phyloP scores from a whole-genome alignment of 257 asterid species.

The Solanum sitiens region DNA sequence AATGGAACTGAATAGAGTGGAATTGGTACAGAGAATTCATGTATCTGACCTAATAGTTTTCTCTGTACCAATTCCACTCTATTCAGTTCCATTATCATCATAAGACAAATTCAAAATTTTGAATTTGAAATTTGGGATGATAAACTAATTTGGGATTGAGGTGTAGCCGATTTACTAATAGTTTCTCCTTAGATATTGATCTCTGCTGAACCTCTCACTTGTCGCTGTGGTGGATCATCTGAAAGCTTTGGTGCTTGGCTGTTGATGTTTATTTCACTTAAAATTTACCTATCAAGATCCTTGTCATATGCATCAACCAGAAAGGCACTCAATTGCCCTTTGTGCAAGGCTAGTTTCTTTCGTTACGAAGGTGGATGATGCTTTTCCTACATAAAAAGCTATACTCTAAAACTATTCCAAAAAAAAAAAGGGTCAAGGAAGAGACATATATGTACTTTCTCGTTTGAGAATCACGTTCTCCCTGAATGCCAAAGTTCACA shows the following conservation, averaged over 20 bases:
- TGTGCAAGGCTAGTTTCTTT: constrained; percentile 62
- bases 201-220: background rate
- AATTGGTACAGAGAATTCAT: background rate
- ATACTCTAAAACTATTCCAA: constrained; percentile 58
- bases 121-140: too few relatives aligned
- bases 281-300: background rate
- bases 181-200: background rate
- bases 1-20: background rate
- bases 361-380: constrained; percentile 60
- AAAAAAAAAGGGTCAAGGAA: background rate
- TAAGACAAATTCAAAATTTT: too few relatives aligned
- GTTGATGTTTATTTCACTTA: background rate
- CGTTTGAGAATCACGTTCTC: constrained; percentile 11
- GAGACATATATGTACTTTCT: constrained; percentile 42
- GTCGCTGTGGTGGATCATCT: background rate
- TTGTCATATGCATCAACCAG: constrained; percentile 25
- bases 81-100: too few relatives aligned
- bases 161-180: background rate
- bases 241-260: background rate
- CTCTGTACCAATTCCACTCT: too few relatives aligned
- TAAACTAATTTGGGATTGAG: background rate
- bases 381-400: constrained; percentile 63
- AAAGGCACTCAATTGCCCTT: constrained; percentile 55
- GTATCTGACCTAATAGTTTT: background rate
- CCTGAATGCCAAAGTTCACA: background rate